Base-by-base conservation (phyloP, 805 yeast species). In the Cyberlindnera veronae region DNA sequence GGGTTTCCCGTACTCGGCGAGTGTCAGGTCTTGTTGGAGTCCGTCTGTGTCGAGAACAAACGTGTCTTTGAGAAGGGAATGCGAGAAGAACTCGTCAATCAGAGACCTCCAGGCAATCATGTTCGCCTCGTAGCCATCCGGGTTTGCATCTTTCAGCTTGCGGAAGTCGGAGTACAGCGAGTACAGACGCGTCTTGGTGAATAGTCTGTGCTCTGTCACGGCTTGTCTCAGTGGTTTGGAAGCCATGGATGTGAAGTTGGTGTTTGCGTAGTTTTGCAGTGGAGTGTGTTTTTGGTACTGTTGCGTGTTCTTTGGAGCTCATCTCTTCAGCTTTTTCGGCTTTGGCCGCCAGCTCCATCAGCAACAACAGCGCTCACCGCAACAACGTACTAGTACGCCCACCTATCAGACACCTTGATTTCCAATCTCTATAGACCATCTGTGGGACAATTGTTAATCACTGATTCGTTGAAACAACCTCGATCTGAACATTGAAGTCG, bases 61-160 rank as follows among this genome's bases (percentile, higher is more conserved):
- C 1, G 35, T 27, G 11, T 56, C 35, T 2, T 32, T 8, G 4
- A 55, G 39, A 2, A 44, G 21, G 8, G 36, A 15, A 7, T 36
- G 30, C 6, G 43, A 32, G 35, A 57, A 46, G 32, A 53, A 29
- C 23, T 44, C 39, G 7, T 42, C 43, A 3, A 68, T 37, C 28
- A 57, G 57, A 2, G 60, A 50, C 31, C 52, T 58, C 72, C 72
- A 68, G 6, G 66, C 62, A 17, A 53, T 50, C 31, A 67, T 46
- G 40, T 68, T 68, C 8, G 71, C 72, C 27, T 54, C 58, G 32
- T 60, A 68, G 1, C 72, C 72, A n/a, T 68, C 72, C 10, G 61
- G 61, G 43, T 68, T 68, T 16, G 61, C 47, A 15, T 66, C 66
- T 30, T 60, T 51, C 26, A 66, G 49, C 28, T 54, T 55, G 32